These are phyloP conservation scores for Desmodesmus armatus DNA, from an alignment of 139 green algal genomes.

Conservation along the genomic window DNA sequence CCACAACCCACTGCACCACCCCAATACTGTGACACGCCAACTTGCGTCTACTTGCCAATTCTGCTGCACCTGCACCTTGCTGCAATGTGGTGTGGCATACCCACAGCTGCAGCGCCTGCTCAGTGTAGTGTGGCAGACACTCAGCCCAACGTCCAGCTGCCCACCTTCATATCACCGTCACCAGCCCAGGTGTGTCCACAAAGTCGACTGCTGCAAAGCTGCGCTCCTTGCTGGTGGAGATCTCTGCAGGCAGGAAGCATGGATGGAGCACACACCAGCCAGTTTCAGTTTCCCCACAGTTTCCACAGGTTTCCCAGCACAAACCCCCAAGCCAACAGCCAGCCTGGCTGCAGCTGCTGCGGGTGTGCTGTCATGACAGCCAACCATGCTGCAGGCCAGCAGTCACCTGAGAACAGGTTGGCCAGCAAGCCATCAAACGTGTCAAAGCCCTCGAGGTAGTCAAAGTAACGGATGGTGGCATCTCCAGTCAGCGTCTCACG, in stretches of 20 bases:
- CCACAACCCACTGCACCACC: not conserved
- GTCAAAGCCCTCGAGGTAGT: constrained; percentile 60
- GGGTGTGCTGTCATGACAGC: not conserved
- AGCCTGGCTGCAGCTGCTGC: not conserved
- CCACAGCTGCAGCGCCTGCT: not conserved
- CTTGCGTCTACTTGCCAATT: no score
- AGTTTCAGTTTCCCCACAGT: not conserved
- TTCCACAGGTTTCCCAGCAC: not conserved
- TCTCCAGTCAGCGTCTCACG: constrained; percentile 75
- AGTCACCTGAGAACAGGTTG: constrained; percentile 84
- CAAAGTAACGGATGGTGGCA: constrained; percentile 76
- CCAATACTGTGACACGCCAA: no score
- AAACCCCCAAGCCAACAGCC: no score
- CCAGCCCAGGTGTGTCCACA: constrained; percentile 75
- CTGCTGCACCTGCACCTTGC: no score
- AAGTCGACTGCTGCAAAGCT: constrained; percentile 75
- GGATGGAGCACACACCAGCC: not conserved
- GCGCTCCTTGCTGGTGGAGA: constrained; percentile 74
- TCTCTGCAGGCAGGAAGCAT: constrained; percentile 48
- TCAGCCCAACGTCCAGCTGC: not conserved
- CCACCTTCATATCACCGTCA: constrained; percentile 79
- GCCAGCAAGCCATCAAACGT: constrained; percentile 48
- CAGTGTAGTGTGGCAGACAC: not conserved
- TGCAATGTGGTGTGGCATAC: not conserved
- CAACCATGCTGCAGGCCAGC: not conserved